Base-by-base conservation (phyloP, 305 asterid species). In the Euphrasia arctica region DNA sequence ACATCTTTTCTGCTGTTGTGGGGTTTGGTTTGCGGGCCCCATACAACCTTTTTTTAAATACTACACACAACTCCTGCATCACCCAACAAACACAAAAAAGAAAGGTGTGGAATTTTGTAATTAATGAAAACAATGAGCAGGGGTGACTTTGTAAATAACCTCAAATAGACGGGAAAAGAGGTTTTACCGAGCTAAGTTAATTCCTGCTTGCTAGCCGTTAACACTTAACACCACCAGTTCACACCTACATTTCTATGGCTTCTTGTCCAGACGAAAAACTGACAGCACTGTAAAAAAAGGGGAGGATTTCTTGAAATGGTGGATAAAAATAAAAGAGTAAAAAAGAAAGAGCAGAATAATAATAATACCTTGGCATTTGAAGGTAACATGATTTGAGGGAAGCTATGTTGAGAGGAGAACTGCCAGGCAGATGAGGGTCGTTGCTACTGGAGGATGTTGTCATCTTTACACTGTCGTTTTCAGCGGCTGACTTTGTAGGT, bases 351-450 rank as follows among this genome's bases (percentile, higher is more conserved):
- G 22, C 1, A 11, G 28, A 9, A 6, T 2, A 28, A 39, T 2
- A 28, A 39, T 11, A 9, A 54, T 81, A 87, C 95, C 91, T 80
- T 54, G 86, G 88, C 89, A 81, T 79, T 80, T 84, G 86, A 70
- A 84, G 79, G 78, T 78, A 82, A 70, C 89, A 80, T 1, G 97
- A 77, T 68, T 79, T 81, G n/a, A 82, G 90, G 69, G 97, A 77
- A 70, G 95, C 82, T 73, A 79, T 68, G 77, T 73, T 74, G 43
- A 83, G 90, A 57, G 95, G 73, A 66, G 96, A 78, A 67, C 86
- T 65, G 55, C 66, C 62, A 50, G 92, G 67, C 31, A 78, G 78
- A 75, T 74, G 67, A 54, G 90, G 73, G 56, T 77, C 59, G 65
- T 72, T 71, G 78, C 77, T 85, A 75, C 41, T 34, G 9, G 41